Evolutionary conservation across 345 rosid species (phyloP), one percentile per base, ranked within the genome.

Genomic region (Cardiospermum halicacabum): DNA sequence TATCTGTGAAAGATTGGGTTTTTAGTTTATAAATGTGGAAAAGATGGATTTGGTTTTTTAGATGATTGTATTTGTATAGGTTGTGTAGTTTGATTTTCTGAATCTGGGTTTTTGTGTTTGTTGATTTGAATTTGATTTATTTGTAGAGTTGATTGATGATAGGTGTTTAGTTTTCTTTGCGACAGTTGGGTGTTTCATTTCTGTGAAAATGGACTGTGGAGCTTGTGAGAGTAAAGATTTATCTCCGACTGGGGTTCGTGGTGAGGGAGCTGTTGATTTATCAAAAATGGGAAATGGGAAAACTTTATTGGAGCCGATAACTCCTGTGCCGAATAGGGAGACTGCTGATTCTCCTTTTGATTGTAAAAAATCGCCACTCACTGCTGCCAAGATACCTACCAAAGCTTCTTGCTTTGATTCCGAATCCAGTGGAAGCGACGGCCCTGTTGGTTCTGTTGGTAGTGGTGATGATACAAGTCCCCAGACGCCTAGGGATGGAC

Each of bases 281-380:
- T 53, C 65, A 12, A 22, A 34, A 3, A 15, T 51, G 32, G 30
- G 56, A 3, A 43, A 30, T 22, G 28, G 59, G 21, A 42, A 21
- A 19, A 60, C 45, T 56, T 62, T 72, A 60, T 69, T 72, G 5
- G 74, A 60, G 13, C 82, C 82, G 16, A 60, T 59, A 4, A 85
- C 86, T 55, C 85, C 78, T 19, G 83, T 75, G 58, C 30, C 69
- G 0, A 58, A 39, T 45, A 72, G 79, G 69, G 84, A 83, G 71
- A 72, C 51, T 31, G 77, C 81, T 53, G 82, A 81, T 55, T 48
- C 62, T 34, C 65, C 68, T 26, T 50, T 69, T 22, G 77, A 72
- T 62, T 43, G 57, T 49, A 70, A 36, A 34, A 70, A 36, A 34
- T 75, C 82, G 56, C 80, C 85, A 1, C 75, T 74, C 26, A 39